Conservation (phyloP, 2,329 filamentous ascomycete species). For the Onygenales sp. region DNA sequence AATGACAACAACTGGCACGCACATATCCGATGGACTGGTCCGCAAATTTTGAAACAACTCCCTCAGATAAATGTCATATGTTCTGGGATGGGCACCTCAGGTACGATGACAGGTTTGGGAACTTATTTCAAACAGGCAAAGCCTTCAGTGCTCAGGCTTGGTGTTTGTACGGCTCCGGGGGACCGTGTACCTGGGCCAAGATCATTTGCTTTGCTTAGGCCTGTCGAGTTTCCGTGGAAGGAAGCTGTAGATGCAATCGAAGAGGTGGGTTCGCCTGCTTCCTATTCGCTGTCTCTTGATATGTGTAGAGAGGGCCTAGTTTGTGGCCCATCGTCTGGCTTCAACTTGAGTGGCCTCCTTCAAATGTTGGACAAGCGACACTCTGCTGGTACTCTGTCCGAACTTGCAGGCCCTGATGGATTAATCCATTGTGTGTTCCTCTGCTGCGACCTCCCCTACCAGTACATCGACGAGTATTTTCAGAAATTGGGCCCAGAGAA, state of each 20-base stretch:
- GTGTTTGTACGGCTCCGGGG: slow-evolving; percentile 48
- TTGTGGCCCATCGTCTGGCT: slow-evolving; percentile 52
- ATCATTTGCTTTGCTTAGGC: slow-evolving; percentile 40
- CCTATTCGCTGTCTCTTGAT: slow-evolving; percentile 44
- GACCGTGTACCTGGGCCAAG: slow-evolving; percentile 52
- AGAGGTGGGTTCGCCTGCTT: slow-evolving; percentile 46
- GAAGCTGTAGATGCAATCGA: slow-evolving; percentile 47
- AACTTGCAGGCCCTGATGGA: slow-evolving; percentile 36
- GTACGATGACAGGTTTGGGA: slow-evolving; percentile 43
- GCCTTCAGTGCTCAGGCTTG: slow-evolving; percentile 29
- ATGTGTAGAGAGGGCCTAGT: slow-evolving; percentile 50
- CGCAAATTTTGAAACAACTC: slow-evolving; percentile 47
- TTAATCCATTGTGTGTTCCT: slow-evolving; percentile 48
- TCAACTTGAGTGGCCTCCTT: slow-evolving; percentile 45
- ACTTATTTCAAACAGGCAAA: slow-evolving; percentile 42
- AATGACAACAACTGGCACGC: slow-evolving; percentile 40
- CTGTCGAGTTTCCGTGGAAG: slow-evolving; percentile 51
- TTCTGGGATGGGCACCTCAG: slow-evolving; percentile 45
- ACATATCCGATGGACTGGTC: slow-evolving; percentile 50
- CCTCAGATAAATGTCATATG: slow-evolving; percentile 49
- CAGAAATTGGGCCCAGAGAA: slow-evolving; percentile 41
- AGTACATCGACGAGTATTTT: slow-evolving; percentile 54
- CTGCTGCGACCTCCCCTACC: slow-evolving; percentile 55
- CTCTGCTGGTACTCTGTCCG: slow-evolving; percentile 31
- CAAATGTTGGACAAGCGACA: slow-evolving; percentile 44